Evolutionary conservation across 108 stramenopile genomes (phyloP).

Genomic region (Nitzschia palea): DNA sequence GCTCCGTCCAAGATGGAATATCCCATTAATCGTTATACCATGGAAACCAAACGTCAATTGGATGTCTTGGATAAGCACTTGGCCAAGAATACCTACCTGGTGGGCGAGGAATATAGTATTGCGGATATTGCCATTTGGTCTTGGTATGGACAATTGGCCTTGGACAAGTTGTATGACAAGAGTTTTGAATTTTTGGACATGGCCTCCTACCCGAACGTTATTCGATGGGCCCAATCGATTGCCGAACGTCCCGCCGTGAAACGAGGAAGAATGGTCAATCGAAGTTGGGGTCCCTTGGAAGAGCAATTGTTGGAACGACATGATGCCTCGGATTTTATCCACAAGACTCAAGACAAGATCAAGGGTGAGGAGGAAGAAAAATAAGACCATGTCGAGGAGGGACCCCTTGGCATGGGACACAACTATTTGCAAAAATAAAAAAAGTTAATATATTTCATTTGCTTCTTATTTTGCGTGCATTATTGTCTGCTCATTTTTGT

Average conservation of each 20-base stretch:
- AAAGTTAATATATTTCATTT: too few species aligned
- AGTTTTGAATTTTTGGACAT: slow-evolving; percentile 49
- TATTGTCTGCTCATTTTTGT: too few species aligned
- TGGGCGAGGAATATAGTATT: slow-evolving; percentile 77
- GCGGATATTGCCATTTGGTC: slow-evolving; percentile 86
- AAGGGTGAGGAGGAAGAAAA: neutral
- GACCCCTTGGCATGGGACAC: too few species aligned
- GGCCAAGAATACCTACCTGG: slow-evolving; percentile 50
- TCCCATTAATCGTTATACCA: slow-evolving; percentile 79
- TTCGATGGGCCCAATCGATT: slow-evolving; percentile 50
- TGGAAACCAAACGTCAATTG: slow-evolving; percentile 82
- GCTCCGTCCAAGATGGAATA: slow-evolving; percentile 75
- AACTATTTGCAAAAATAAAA: too few species aligned
- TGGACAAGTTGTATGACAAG: slow-evolving; percentile 30
- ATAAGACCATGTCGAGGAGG: too few species aligned
- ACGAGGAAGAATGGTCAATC: slow-evolving; percentile 52
- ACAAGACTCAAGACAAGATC: neutral
- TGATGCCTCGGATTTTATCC: slow-evolving; percentile 34
- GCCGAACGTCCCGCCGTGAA: slow-evolving; percentile 47
- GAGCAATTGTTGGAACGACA: slow-evolving; percentile 36
- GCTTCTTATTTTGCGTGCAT: too few species aligned
- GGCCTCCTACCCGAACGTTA: slow-evolving; percentile 48
- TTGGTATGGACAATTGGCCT: slow-evolving; percentile 57
- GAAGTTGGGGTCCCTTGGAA: slow-evolving; percentile 28
- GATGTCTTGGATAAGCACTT: slow-evolving; percentile 78